Conservation (phyloP, 495 filamentous ascomycete genomes). For the Neurospora sp. region DNA sequence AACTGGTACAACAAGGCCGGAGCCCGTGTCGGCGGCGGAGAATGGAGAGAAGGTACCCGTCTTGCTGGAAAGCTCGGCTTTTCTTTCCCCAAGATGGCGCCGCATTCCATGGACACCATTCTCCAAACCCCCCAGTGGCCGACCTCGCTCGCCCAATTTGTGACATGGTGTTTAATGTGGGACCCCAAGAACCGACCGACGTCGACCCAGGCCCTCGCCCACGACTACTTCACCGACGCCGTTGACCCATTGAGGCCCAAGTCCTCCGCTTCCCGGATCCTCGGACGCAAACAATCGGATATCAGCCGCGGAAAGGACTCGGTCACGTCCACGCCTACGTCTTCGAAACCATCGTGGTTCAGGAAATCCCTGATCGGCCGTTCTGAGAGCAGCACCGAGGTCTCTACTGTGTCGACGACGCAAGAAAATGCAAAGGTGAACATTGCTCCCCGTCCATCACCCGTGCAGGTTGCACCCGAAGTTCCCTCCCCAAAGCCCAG, state of each 20-base stretch:
- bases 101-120: conserved; percentile 92
- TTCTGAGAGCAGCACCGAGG: conserved; percentile 35
- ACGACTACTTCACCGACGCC: conserved; percentile 95
- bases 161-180: conserved; percentile 99
- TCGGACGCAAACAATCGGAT: conserved; percentile 82
- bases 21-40: conserved; percentile 81
- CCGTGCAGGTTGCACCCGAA: conserved; percentile 48
- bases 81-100: conserved; percentile 99
- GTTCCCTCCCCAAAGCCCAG: conserved; percentile 44
- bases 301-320: conserved; percentile 55
- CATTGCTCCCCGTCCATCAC: conserved; percentile 40
- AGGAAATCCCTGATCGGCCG: conserved; percentile 77
- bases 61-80: conserved; percentile 94
- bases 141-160: conserved; percentile 73
- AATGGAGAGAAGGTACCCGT: conserved; percentile 91
- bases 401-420: conserved; percentile 10
- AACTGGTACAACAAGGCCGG: conserved; percentile 94
- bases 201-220: conserved; percentile 82
- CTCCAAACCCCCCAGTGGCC: conserved; percentile 89
- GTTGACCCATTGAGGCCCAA: conserved; percentile 88
- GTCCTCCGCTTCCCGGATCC: conserved; percentile 72
- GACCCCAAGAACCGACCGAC: conserved; percentile 91
- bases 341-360: conserved; percentile 91
- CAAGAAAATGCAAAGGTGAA: conserved; percentile 16
- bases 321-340: conserved; percentile 53